These are phyloP conservation scores for Gastrolobium villosum DNA, from an alignment of 306 rosid genomes.

Conservation along the genomic window DNA sequence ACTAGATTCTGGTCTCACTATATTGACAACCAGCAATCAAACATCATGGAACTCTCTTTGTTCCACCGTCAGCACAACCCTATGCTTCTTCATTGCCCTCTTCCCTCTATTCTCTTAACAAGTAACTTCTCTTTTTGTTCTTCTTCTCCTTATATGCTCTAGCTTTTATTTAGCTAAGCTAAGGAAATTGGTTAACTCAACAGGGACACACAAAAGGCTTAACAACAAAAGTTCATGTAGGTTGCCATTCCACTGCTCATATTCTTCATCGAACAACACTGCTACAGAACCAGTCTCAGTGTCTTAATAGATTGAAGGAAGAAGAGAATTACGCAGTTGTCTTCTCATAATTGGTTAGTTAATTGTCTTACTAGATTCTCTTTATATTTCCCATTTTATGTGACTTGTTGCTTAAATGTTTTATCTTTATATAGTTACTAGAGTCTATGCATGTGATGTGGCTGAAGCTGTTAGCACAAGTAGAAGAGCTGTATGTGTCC, in stretches of 20 bases:
- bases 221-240: constrained; percentile 41
- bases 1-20: constrained; percentile 35
- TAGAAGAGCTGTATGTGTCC: constrained; percentile 33
- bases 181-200: constrained; percentile 40
- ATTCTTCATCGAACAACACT: no score
- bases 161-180: constrained; percentile 41
- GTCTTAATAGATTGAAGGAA: no score
- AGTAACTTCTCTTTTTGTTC: constrained; percentile 57
- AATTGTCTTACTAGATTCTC: no score
- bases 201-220: constrained; percentile 70
- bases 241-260: no score
- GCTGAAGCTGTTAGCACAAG: no score
- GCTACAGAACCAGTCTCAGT: no score
- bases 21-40: constrained; percentile 44
- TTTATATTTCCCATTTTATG: no score
- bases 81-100: constrained; percentile 59
- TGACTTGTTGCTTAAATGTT: not conserved
- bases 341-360: no score
- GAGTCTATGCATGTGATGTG: constrained; percentile 34
- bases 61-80: constrained; percentile 62
- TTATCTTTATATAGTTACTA: not conserved
- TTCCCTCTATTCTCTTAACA: constrained; percentile 53
- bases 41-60: constrained; percentile 65
- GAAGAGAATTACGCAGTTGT: no score
- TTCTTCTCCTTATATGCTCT: constrained; percentile 41